A percentile compares a stretch with the other conserved stretches of the same genome.
Evolutionary conservation across 2,329 filamentous ascomycete genomes (phyloP).

Genomic region (Fusarium avenaceum): DNA sequence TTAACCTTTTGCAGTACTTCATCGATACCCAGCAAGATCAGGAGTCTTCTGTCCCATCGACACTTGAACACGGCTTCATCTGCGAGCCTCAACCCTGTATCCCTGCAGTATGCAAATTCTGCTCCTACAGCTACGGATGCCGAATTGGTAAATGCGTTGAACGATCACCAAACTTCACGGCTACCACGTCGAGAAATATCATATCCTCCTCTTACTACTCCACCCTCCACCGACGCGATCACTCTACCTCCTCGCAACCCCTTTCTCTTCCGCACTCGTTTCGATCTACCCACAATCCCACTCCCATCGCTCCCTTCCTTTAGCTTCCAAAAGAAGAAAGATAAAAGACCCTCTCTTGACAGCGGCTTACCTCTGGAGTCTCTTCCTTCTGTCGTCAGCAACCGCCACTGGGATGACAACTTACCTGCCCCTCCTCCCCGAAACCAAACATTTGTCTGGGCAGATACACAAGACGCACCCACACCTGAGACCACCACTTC

Average conservation of each 20-base stretch:
- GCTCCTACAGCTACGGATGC: constrained; percentile 13
- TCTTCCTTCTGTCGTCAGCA: constrained; percentile 29
- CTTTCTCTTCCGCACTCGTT: constrained; percentile 54
- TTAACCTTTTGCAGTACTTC: constrained; percentile 22
- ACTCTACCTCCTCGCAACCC: constrained; percentile 49
- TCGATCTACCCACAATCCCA: constrained; percentile 46
- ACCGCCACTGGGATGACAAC: constrained; percentile 29
- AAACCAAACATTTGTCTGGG: constrained; percentile 51
- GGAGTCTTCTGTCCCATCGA: constrained; percentile 39
- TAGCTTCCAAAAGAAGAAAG: constrained; percentile 27
- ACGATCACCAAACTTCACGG: constrained; percentile 1
- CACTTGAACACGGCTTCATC: constrained; percentile 37
- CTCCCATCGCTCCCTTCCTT: constrained; percentile 42
- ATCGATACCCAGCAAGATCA: constrained; percentile 41
- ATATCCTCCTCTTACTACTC: constrained; percentile 8
- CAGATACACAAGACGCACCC: constrained; percentile 36
- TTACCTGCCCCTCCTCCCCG: constrained; percentile 20
- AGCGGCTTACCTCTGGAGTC: constrained; percentile 25
- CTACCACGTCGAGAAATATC: neutral
- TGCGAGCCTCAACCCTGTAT: constrained; percentile 13
- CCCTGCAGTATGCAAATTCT: constrained; percentile 6
- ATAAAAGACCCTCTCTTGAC: constrained; percentile 3
- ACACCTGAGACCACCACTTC: constrained; percentile 11
- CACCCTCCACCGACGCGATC: constrained; percentile 12
- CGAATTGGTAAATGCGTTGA: constrained; percentile 21